Evolutionary conservation across 1,139 yeast species (phyloP).

Genomic region (Taphrina confusa): DNA sequence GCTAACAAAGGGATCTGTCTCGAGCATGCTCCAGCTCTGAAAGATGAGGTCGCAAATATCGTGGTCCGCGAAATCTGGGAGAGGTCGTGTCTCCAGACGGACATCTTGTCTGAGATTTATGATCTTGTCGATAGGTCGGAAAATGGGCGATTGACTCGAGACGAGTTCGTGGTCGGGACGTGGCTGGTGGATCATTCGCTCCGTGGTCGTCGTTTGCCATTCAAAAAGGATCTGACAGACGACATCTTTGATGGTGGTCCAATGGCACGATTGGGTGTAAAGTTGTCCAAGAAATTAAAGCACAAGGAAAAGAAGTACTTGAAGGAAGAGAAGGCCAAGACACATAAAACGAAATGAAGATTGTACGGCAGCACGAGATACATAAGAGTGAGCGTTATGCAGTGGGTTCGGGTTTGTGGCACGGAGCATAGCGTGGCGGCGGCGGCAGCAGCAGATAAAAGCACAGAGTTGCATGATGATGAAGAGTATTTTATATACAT

Average conservation of each 20-base stretch:
- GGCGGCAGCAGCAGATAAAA: no score
- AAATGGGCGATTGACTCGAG: constrained; percentile 76
- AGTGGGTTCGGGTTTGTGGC: no score
- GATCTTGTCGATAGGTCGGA: constrained; percentile 72
- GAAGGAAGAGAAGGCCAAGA: constrained; percentile 19
- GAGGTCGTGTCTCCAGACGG: constrained; percentile 68
- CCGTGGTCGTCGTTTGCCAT: constrained; percentile 87
- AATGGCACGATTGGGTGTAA: constrained; percentile 25
- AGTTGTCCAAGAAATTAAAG: constrained; percentile 24
- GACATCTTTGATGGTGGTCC: constrained; percentile 26
- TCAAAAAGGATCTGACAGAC: constrained; percentile 46
- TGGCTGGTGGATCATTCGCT: constrained; percentile 94
- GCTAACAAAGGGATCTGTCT: constrained; percentile 56
- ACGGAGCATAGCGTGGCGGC: no score
- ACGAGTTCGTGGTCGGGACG: constrained; percentile 87
- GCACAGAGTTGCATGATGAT: no score
- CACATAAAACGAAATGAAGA: background rate
- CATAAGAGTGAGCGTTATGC: no score
- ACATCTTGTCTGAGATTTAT: constrained; percentile 71
- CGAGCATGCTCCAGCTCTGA: constrained; percentile 40
- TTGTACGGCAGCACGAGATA: no score
- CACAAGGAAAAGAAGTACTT: constrained; percentile 29
- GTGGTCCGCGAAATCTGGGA: constrained; percentile 79
- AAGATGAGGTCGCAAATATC: constrained; percentile 44
- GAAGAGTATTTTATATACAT: no score